phyloP scores from a whole-genome alignment of 345 rosid genomes.

The Excoecaria cochinchinensis region DNA sequence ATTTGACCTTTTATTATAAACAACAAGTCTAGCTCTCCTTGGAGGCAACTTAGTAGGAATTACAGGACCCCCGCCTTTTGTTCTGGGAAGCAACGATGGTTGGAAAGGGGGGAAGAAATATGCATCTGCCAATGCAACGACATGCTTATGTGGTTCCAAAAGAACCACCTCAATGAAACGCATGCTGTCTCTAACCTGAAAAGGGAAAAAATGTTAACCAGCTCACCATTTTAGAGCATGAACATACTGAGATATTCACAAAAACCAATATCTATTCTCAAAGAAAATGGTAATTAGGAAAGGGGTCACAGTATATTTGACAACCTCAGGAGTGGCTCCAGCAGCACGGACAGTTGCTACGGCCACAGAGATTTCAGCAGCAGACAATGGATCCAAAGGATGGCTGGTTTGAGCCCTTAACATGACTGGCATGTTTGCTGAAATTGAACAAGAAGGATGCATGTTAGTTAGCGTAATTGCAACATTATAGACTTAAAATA shows the following conservation, averaged over 20 bases:
- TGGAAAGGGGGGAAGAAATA: slow-evolving; percentile 95
- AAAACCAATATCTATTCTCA: neutral
- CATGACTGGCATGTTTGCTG: slow-evolving; percentile 57
- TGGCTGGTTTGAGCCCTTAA: slow-evolving; percentile 79
- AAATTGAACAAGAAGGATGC: slow-evolving; percentile 14
- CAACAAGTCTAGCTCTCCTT: slow-evolving; percentile 76
- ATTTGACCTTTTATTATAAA: slow-evolving; percentile 79
- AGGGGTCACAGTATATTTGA: neutral
- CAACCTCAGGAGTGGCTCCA: slow-evolving; percentile 91
- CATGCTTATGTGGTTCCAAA: slow-evolving; percentile 73
- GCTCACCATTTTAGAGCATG: slow-evolving; percentile 7
- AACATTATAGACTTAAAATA: neutral
- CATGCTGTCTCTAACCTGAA: slow-evolving; percentile 88
- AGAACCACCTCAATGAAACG: slow-evolving; percentile 88
- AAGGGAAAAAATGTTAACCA: slow-evolving; percentile 10
- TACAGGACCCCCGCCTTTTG: slow-evolving; percentile 74
- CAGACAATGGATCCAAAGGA: slow-evolving; percentile 84
- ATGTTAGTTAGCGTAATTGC: slow-evolving; percentile 10
- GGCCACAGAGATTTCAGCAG: slow-evolving; percentile 84
- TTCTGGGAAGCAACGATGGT: slow-evolving; percentile 81
- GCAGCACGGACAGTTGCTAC: slow-evolving; percentile 93
- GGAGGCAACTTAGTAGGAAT: slow-evolving; percentile 89
- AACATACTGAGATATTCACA: neutral
- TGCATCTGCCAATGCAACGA: slow-evolving; percentile 88
- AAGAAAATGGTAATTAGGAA: neutral